Conservation (phyloP, 208 protist genomes). For the Angomonas deanei region DNA sequence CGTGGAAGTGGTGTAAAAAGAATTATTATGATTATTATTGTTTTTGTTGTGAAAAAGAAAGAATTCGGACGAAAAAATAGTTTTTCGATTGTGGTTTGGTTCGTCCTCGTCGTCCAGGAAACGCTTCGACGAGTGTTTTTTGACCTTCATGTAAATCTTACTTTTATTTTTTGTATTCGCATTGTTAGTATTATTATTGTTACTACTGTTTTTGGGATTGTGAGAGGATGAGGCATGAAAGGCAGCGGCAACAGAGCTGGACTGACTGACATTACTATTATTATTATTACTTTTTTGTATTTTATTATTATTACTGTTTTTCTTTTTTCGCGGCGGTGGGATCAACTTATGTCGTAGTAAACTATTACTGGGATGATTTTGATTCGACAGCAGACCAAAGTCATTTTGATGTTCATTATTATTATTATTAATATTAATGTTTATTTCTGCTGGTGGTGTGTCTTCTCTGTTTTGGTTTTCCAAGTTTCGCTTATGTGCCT, state of each 20-base stretch:
- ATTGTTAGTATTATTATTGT: too few relatives aligned
- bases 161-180: too few relatives aligned
- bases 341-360: too few relatives aligned
- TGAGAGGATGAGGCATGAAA: neutral
- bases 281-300: too few relatives aligned
- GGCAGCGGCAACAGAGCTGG: neutral
- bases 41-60: too few relatives aligned
- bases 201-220: too few relatives aligned
- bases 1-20: neutral
- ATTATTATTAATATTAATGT: neutral
- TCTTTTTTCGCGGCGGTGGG: neutral
- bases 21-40: too few relatives aligned
- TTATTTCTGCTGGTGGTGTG: too few relatives aligned
- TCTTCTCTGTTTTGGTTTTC: neutral
- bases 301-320: neutral
- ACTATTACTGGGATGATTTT: too few relatives aligned
- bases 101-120: neutral
- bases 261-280: neutral
- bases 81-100: neutral
- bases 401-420: neutral
- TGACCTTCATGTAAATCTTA: too few relatives aligned
- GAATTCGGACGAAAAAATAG: neutral
- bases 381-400: too few relatives aligned
- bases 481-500: neutral
- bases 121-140: too few relatives aligned